phyloP scores from a whole-genome alignment of 257 asterid genomes.

The Scutellaria galericulata region DNA sequence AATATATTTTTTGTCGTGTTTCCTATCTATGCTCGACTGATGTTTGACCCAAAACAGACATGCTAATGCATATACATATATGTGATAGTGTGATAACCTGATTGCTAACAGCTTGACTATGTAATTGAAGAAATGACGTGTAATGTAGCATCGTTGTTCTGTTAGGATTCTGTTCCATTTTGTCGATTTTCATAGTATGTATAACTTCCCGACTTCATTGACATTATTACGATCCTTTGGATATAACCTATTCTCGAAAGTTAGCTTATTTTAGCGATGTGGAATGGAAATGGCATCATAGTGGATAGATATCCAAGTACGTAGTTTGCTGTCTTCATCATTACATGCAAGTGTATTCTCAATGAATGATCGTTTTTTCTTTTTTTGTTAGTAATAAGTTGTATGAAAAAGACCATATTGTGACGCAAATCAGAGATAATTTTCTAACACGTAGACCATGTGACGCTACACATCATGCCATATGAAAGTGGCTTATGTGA shows the following conservation, averaged over 20 bases:
- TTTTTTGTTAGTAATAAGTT: not conserved
- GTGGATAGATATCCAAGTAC: too few species aligned
- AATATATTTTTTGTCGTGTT: conserved; percentile 42
- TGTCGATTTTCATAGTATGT: not conserved
- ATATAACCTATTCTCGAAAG: not conserved
- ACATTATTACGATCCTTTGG: not conserved
- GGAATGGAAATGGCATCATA: too few species aligned
- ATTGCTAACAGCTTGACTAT: conserved; percentile 57
- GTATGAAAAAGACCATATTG: too few species aligned
- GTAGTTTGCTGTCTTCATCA: too few species aligned
- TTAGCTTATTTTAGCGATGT: not conserved
- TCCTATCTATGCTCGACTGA: conserved; percentile 33
- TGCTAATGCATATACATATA: conserved; percentile 44
- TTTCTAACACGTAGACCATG: conserved; percentile 1
- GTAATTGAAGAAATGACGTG: conserved; percentile 46
- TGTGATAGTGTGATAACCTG: conserved; percentile 33
- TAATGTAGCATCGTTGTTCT: not conserved
- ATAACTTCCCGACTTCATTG: not conserved
- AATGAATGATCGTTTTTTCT: not conserved
- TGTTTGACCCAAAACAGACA: conserved; percentile 44
- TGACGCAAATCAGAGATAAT: too few species aligned
- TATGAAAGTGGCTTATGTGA: conserved; percentile 8
- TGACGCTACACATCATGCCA: conserved; percentile 20
- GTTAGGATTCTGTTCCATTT: not conserved
- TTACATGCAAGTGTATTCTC: too few species aligned